These are phyloP conservation scores for Elsinoe fawcettii DNA, from an alignment of 2,329 filamentous ascomycete genomes.

Conservation along the genomic window DNA sequence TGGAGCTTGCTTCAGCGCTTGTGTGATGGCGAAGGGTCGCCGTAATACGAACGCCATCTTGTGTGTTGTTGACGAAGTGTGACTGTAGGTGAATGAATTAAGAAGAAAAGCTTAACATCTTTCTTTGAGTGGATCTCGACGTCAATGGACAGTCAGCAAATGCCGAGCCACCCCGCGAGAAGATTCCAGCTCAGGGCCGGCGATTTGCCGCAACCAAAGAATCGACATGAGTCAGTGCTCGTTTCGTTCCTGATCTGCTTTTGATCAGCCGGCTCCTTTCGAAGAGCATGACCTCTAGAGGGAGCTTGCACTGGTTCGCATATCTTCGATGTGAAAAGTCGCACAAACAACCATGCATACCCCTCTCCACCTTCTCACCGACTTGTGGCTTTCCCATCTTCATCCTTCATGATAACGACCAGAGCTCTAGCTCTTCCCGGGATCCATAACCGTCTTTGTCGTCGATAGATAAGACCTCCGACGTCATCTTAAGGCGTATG, in stretches of 20 bases:
- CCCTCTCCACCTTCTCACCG: neutral
- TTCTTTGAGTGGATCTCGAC: neutral
- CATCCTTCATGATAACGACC: slow-evolving; percentile 7
- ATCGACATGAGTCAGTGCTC: slow-evolving; percentile 4
- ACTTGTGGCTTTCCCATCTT: neutral
- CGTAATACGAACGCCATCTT: slow-evolving; percentile 58
- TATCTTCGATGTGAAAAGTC: neutral
- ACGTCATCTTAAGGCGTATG: slow-evolving; percentile 3
- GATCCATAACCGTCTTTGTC: slow-evolving; percentile 3
- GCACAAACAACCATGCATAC: neutral
- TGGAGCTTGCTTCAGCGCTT: slow-evolving; percentile 50
- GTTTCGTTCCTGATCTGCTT: slow-evolving; percentile 1
- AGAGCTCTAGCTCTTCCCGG: neutral
- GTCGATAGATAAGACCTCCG: slow-evolving; percentile 5
- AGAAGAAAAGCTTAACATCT: neutral
- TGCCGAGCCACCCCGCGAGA: slow-evolving; percentile 14
- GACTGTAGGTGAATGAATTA: neutral
- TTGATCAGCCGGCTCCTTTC: slow-evolving; percentile 10
- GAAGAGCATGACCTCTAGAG: neutral
- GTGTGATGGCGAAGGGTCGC: slow-evolving; percentile 56
- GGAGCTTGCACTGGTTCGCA: slow-evolving; percentile 4
- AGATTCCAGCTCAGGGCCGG: neutral
- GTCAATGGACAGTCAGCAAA: slow-evolving; percentile 13
- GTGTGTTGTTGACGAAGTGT: neutral
- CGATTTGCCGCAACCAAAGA: neutral